phyloP scores from a whole-genome alignment of 2,329 filamentous ascomycete genomes.

The Fusarium staphyleae region DNA sequence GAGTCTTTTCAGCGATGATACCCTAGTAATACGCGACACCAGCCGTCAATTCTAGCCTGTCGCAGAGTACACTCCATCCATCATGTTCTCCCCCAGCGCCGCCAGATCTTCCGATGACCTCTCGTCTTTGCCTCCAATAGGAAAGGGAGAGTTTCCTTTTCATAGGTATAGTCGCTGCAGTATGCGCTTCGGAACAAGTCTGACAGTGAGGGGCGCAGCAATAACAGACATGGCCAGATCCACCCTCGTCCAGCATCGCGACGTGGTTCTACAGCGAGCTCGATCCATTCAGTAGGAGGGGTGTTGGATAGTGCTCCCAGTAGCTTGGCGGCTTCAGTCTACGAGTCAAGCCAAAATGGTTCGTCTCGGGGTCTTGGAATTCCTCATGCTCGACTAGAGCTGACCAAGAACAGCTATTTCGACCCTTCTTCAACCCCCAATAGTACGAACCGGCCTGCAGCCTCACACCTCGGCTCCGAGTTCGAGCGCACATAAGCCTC shows the following conservation, averaged over 20 bases:
- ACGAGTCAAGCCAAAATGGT: conserved; percentile 87
- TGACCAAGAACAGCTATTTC: conserved; percentile 73
- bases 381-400: conserved; percentile 2
- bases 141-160: conserved; percentile 64
- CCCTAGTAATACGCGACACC: conserved; percentile 50
- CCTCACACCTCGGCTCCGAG: conserved; percentile 76
- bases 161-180: conserved; percentile 56
- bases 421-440: conserved; percentile 88
- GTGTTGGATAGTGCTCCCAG: conserved; percentile 73
- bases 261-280: conserved; percentile 86
- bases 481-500: conserved; percentile 79
- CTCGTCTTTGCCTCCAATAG: conserved; percentile 58
- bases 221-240: conserved; percentile 53
- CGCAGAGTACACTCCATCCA: conserved; percentile 39
- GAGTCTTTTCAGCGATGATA: conserved; percentile 55
- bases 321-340: conserved; percentile 62
- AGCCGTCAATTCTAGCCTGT: conserved; percentile 48
- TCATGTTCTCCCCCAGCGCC: conserved; percentile 66
- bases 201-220: conserved; percentile 41
- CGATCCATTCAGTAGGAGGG: conserved; percentile 86
- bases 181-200: conserved; percentile 3
- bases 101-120: conserved; percentile 73
- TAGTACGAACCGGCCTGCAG: conserved; percentile 84
- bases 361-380: conserved; percentile 29
- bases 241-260: conserved; percentile 60